Base-by-base conservation (phyloP, 352 stramenopile species). In the Pythium rhizo-oryzae region DNA sequence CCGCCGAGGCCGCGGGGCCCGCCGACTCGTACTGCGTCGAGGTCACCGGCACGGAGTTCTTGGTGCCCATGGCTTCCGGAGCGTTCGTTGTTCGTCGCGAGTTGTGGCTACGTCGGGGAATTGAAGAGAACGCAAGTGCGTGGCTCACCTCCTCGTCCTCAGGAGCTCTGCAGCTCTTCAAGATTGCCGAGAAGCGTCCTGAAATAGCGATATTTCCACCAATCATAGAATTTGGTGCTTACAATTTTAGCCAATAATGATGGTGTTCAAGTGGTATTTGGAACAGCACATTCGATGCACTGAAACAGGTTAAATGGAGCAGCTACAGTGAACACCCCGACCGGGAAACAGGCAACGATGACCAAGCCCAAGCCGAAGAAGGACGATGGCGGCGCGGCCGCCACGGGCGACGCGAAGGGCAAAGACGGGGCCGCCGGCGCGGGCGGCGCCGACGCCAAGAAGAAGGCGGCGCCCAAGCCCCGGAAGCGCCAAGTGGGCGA, bases 401-500 rank as follows among this genome's bases (percentile, higher is more conserved):
- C 41, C 13, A 23, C n/a, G n/a, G n/a, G 47, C 19, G 44, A 52
- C 18, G 30, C 69, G 8, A 71, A 67, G 49, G 24, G 41, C 18
- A 79, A 71, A 41, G 53, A 67, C 23, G 61, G 28, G 28, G 28
- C 28, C 28, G 28, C 28, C 28, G 28, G 28, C 28, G 28, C 41
- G 4, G 59, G 37, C 4, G 60, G 44, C 2, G 56, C 66, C 5
- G 67, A 47, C 41, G 41, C 69, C 28, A 93, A 93, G 79, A 93
- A 93, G 83, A 93, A 93, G 75, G 79, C 62, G 33, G 65, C 77
- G 39, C 67, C 85, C 21, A 93, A 93, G 72, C 62, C 80, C 21
- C 82, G 85, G 30, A 93, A 93, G 74, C 85, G 85, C 66, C 91
- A 93, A 68, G 76, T 71, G 37, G 91, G 85, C 58, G 85, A 93